Conservation (phyloP, 2,329 filamentous ascomycete species). For the Cladosporium velox region DNA sequence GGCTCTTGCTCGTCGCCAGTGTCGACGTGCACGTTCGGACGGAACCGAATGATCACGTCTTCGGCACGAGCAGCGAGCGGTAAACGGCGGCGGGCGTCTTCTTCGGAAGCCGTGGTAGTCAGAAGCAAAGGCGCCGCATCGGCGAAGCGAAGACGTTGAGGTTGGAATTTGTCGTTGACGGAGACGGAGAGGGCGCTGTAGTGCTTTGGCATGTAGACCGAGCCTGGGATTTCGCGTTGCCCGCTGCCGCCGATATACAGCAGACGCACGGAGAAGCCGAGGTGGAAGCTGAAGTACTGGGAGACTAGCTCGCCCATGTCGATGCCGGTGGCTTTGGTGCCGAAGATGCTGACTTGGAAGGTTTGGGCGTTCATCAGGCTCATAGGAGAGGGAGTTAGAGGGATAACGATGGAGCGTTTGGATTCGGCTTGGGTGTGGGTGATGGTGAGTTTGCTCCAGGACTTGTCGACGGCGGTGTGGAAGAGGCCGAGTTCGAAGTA, state of each 20-base stretch:
- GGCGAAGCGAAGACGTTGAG: slow-evolving; percentile 38
- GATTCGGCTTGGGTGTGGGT: slow-evolving; percentile 35
- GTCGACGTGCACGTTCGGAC: slow-evolving; percentile 39
- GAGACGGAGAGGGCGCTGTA: slow-evolving; percentile 35
- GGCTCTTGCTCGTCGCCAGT: slow-evolving; percentile 33
- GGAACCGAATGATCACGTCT: slow-evolving; percentile 38
- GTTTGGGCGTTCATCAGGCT: slow-evolving; percentile 32
- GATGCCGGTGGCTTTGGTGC: slow-evolving; percentile 37
- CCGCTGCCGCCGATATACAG: slow-evolving; percentile 40
- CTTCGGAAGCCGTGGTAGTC: slow-evolving; percentile 39
- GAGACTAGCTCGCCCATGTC: slow-evolving; percentile 38
- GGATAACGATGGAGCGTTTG: slow-evolving; percentile 32
- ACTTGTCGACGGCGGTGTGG: slow-evolving; percentile 36
- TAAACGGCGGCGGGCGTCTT: slow-evolving; percentile 35
- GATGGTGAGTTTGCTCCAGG: slow-evolving; percentile 40
- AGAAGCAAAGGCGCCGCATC: slow-evolving; percentile 38
- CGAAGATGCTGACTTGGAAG: slow-evolving; percentile 38
- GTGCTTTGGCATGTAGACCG: slow-evolving; percentile 36
- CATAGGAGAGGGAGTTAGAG: slow-evolving; percentile 36
- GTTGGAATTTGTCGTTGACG: slow-evolving; percentile 38
- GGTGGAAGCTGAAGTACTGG: slow-evolving; percentile 35
- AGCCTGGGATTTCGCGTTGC: slow-evolving; percentile 37
- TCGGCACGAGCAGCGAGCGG: slow-evolving; percentile 34
- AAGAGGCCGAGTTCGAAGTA: slow-evolving; percentile 38
- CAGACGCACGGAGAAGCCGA: slow-evolving; percentile 30